Percentiles rank a stretch among this genome's conserved stretches.
Conservation (phyloP, 2,329 filamentous ascomycete genomes). For the Drechslerella stenobrocha region DNA sequence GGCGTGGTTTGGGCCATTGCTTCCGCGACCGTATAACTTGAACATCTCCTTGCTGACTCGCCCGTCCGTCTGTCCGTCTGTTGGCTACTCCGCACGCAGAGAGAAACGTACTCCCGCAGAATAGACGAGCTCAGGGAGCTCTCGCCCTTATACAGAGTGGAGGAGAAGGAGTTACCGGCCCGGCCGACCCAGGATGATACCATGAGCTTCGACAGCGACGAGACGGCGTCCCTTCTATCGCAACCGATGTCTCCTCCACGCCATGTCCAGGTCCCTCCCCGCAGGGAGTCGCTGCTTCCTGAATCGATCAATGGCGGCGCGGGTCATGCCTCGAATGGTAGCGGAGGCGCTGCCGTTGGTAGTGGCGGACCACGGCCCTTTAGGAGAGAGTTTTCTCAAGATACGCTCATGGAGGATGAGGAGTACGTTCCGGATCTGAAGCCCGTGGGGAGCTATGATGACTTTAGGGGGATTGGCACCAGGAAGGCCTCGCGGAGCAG, state of each 20-base stretch:
- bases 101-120: constrained; percentile 84
- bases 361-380: constrained; percentile 16
- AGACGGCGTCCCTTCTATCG: constrained; percentile 29
- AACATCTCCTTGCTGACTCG: too few relatives aligned
- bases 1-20: too few relatives aligned
- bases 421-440: constrained; percentile 60
- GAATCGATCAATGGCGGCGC: constrained; percentile 40
- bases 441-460: constrained; percentile 17
- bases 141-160: constrained; percentile 59
- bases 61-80: constrained; percentile 2
- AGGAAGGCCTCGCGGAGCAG: constrained; percentile 38
- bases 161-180: constrained; percentile 76
- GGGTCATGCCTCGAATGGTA: constrained; percentile 17
- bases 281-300: constrained; percentile 55
- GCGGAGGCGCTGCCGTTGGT: background rate
- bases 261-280: constrained; percentile 53
- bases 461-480: constrained; percentile 32
- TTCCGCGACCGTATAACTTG: too few relatives aligned
- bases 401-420: constrained; percentile 58
- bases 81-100: constrained; percentile 59
- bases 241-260: constrained; percentile 49
- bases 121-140: constrained; percentile 83
- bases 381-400: constrained; percentile 50
- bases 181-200: constrained; percentile 62
- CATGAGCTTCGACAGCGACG: constrained; percentile 48